Percentiles rank a stretch among this genome's conserved stretches.
Conservation (phyloP, 2,329 filamentous ascomycete genomes). For the Ambrosiella beaveri region DNA sequence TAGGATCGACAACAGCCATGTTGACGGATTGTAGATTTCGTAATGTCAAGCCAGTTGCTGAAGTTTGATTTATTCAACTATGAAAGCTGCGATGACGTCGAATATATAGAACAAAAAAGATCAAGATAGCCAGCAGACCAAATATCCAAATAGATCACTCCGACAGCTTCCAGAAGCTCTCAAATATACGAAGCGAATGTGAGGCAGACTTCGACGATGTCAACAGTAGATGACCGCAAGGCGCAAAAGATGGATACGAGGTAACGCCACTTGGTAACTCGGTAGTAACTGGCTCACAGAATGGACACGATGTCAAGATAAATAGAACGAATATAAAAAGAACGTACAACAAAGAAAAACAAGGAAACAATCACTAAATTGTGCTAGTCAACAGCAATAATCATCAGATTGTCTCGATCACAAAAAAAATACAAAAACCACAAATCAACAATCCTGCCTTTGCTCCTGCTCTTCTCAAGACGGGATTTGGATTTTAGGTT, state of each 20-base stretch:
- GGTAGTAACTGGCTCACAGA: not conserved
- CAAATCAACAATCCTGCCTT: not conserved
- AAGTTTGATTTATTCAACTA: not conserved
- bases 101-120: no score
- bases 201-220: not conserved
- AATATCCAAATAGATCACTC: not conserved
- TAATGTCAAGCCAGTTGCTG: not conserved
- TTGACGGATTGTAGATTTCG: not conserved
- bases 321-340: not conserved
- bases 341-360: not conserved
- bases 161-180: not conserved
- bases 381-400: not conserved
- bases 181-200: not conserved
- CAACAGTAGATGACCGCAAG: not conserved
- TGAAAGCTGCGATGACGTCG: no score
- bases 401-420: not conserved
- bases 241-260: no score
- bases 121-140: not conserved
- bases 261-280: no score
- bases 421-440: not conserved
- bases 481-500: not conserved
- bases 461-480: not conserved
- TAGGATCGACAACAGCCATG: slow-evolving; percentile 29
- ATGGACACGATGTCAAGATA: not conserved
- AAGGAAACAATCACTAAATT: not conserved